Evolutionary conservation across 805 yeast species (phyloP), one percentile per base, ranked within the genome.

Genomic region (Lipomyces lipofer): DNA sequence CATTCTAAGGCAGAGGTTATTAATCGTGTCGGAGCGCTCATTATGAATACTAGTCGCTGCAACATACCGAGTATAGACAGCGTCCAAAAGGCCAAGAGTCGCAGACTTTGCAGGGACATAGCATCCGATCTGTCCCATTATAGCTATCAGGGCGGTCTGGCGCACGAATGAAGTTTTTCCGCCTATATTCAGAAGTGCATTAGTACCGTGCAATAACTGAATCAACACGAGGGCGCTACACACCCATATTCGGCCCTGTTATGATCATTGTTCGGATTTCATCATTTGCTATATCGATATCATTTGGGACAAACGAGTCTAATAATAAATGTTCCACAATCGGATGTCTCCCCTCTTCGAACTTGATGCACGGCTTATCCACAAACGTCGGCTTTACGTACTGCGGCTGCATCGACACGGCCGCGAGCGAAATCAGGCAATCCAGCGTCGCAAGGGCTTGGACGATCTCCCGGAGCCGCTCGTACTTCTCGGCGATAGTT

Each of bases 141-240:
- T 79, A 9, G 80, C 82, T 9, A 81, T 72, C 12, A 88, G 68
- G 0, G 94, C 95, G 9, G 86, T 76, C 58, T 86, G 89, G 48
- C 87, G 77, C 13, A 86, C 88, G 63, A 82, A 83, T 0, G 89
- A 82, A 5, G 90, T 84, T 66, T 88, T 88, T 3, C 95, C 95
- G 8, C 95, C 95, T 36, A 36, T 19, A 33, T n/a, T n/a, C n/a
- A n/a, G n/a, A n/a, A 90, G 87, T 86, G 9, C 43, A 29, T 13
- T 13, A 29, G 13, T 10, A 10, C 13, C 9, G 33, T 29, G 12
- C 33, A 29, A 13, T 29, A 29, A 9, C 33, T 10, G 13, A 29
- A 29, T n/a, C n/a, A n/a, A n/a, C n/a, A n/a, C n/a, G n/a, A n/a
- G n/a, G n/a, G n/a, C n/a, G n/a, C 10, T 4, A 27, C 47, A 19